Conservation (phyloP, 257 asterid genomes). For the Solanum infundibuliforme region DNA sequence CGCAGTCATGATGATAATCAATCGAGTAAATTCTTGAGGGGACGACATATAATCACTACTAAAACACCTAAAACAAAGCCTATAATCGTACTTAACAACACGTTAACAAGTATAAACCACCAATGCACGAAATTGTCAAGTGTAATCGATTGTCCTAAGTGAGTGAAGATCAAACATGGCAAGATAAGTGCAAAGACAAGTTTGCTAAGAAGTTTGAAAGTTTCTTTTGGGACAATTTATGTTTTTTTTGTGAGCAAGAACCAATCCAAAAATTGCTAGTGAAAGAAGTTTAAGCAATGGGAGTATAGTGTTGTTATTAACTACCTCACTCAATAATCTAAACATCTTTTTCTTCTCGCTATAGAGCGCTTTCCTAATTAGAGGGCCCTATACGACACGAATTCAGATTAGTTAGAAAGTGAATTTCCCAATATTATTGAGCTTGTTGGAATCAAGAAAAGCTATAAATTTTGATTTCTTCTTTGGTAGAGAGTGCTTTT, state of each 20-base stretch:
- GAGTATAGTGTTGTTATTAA: conserved; percentile 17
- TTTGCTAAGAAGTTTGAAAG: conserved; percentile 84
- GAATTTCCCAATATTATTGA: neutral
- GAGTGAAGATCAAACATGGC: conserved; percentile 76
- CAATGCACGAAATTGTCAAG: conserved; percentile 42
- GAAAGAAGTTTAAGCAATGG: conserved; percentile 70
- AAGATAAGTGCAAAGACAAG: conserved; percentile 78
- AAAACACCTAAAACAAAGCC: conserved; percentile 67
- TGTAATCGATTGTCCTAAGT: conserved; percentile 72
- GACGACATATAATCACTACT: conserved; percentile 59
- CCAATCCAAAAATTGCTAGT: conserved; percentile 51
- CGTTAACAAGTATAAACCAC: conserved; percentile 95
- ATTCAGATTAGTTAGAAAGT: neutral
- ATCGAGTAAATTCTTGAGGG: conserved; percentile 76
- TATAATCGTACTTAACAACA: conserved; percentile 62
- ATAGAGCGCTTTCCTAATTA: neutral
- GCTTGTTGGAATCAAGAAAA: neutral
- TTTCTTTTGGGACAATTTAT: conserved; percentile 60
- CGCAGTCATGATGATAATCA: conserved; percentile 69
- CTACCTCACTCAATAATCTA: neutral
- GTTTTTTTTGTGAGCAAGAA: conserved; percentile 65
- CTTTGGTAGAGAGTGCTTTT: neutral
- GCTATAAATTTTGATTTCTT: neutral
- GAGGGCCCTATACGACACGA: neutral
- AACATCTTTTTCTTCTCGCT: neutral